These are phyloP conservation scores for Aspergillus incahuasiensis DNA, from an alignment of 495 filamentous ascomycete genomes.

Conservation along the genomic window DNA sequence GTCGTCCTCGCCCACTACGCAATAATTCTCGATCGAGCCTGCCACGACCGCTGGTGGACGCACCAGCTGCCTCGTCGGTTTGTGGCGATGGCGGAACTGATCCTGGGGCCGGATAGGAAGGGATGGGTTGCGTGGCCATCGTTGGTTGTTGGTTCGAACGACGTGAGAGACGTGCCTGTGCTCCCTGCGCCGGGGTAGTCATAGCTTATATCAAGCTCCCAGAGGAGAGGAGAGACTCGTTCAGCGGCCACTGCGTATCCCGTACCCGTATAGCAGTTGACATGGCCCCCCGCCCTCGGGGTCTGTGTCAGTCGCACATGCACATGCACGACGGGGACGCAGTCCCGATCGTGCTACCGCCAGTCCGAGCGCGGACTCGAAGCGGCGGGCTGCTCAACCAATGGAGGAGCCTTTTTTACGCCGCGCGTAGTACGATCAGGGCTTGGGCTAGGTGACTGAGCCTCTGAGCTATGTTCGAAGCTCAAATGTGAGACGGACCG, in stretches of 20 bases:
- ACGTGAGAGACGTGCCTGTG: too few species aligned
- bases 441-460: too few species aligned
- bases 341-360: too few species aligned
- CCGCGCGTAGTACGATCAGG: too few species aligned
- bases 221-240: too few species aligned
- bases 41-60: not conserved
- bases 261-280: not conserved
- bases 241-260: not conserved
- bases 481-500: too few species aligned
- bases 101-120: not conserved
- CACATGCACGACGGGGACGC: too few species aligned
- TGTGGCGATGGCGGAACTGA: not conserved
- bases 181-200: too few species aligned
- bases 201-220: too few species aligned
- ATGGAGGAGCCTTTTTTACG: not conserved
- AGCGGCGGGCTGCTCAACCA: not conserved
- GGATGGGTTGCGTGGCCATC: conserved; percentile 5
- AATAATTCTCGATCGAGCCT: conserved; percentile 2
- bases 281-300: not conserved
- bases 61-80: not conserved
- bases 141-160: not conserved
- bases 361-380: too few species aligned
- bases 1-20: conserved; percentile 3
- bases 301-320: too few species aligned
- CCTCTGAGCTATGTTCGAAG: too few species aligned